Evolutionary conservation across 1,284 basidiomycete species (phyloP).

Genomic region (Porodaedalea pini): DNA sequence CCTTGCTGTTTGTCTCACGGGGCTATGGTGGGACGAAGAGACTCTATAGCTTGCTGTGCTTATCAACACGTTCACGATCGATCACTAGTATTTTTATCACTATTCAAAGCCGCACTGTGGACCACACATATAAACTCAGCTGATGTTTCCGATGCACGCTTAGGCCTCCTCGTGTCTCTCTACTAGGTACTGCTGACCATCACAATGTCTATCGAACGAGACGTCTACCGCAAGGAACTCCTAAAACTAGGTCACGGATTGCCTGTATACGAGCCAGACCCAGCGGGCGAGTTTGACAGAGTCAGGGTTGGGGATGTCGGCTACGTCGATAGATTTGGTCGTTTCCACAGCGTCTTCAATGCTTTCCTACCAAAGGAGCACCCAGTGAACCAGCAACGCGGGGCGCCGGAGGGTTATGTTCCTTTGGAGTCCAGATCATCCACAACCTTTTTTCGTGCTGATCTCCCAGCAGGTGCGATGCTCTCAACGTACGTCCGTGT

Average conservation of each 20-base stretch:
- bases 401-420: background rate
- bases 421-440: background rate
- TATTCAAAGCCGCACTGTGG: no score
- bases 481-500: background rate
- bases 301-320: conserved; percentile 10
- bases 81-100: no score
- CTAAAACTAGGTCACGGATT: no score
- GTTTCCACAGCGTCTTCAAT: conserved; percentile 7
- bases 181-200: no score
- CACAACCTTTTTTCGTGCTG: background rate
- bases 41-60: no score
- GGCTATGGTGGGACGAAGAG: no score
- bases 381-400: background rate
- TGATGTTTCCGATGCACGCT: no score
- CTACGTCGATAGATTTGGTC: conserved; percentile 2
- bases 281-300: conserved; percentile 7
- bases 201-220: background rate
- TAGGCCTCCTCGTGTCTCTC: no score
- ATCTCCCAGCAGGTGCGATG: background rate
- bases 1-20: no score
- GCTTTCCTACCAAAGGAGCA: background rate
- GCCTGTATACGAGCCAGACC: conserved; percentile 3
- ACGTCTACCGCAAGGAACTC: background rate
- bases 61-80: no score
- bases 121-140: no score